Conservation (phyloP, 2,329 filamentous ascomycete species). For the Microascus cirrosus region DNA sequence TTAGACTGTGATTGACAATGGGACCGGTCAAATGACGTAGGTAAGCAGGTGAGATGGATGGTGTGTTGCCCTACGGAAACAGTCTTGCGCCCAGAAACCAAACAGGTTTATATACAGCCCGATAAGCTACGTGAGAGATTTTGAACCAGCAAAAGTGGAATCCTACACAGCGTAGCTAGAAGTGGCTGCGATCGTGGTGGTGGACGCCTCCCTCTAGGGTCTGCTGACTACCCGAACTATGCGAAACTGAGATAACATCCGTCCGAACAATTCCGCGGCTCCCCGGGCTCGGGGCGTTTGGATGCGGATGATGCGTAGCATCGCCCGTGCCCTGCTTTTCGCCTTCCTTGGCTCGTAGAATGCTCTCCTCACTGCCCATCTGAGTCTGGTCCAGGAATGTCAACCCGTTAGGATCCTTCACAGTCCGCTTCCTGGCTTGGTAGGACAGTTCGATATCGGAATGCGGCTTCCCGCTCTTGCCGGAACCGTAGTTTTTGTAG, state of each 20-base stretch:
- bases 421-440: slow-evolving; percentile 2
- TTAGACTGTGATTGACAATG: too few relatives aligned
- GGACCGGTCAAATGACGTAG: too few relatives aligned
- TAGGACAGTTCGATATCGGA: slow-evolving; percentile 7
- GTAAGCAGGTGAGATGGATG: too few relatives aligned
- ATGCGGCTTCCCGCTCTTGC: not conserved
- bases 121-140: too few relatives aligned
- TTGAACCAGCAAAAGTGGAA: not conserved
- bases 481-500: slow-evolving; percentile 4
- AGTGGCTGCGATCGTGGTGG: not conserved
- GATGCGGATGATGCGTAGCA: not conserved
- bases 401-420: slow-evolving; percentile 6
- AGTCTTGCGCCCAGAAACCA: too few relatives aligned
- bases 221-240: not conserved
- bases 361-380: slow-evolving; percentile 9
- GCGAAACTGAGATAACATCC: not conserved
- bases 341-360: not conserved
- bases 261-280: not conserved
- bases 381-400: slow-evolving; percentile 8
- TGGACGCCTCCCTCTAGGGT: not conserved
- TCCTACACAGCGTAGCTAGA: not conserved
- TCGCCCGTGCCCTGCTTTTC: not conserved
- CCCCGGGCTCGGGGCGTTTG: not conserved
- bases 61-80: too few relatives aligned
- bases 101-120: too few relatives aligned